Percentiles rank a stretch among this genome's conserved stretches.
Evolutionary conservation across 768 basidiomycete species (phyloP).

Genomic region (Candolleomyces eurysporus): DNA sequence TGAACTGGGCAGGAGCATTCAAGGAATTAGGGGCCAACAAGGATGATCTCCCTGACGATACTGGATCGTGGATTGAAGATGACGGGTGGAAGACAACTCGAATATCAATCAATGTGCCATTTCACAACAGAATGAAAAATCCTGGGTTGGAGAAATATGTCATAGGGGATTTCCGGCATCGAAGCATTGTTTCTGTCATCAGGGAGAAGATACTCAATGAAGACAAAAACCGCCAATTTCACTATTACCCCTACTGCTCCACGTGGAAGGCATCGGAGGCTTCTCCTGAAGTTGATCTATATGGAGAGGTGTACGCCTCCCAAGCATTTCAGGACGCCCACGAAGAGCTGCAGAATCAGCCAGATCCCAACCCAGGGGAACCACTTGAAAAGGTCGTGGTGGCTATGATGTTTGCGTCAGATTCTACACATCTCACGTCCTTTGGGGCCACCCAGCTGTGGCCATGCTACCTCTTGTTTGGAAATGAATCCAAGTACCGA

Average conservation of each 20-base stretch:
- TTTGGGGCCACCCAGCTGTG: slow-evolving; percentile 16
- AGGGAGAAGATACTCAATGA: not conserved
- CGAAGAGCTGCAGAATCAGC: not conserved
- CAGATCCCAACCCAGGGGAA: too few relatives aligned
- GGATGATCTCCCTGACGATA: not conserved
- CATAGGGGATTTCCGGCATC: not conserved
- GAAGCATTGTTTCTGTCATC: not conserved
- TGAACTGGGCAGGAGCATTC: not conserved
- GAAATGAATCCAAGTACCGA: slow-evolving; percentile 18
- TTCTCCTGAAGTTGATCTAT: not conserved
- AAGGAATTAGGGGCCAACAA: not conserved
- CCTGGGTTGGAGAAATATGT: not conserved
- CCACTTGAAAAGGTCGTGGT: slow-evolving; percentile 12
- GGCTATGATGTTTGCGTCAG: slow-evolving; percentile 25
- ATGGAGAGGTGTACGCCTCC: not conserved
- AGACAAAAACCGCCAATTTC: not conserved
- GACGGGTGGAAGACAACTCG: not conserved
- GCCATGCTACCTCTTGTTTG: slow-evolving; percentile 18
- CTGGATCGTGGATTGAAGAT: not conserved
- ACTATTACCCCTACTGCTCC: not conserved
- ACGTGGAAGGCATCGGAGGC: not conserved
- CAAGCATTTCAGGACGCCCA: slow-evolving; percentile 9
- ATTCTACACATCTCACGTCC: slow-evolving; percentile 14
- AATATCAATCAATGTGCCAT: not conserved
- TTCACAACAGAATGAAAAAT: not conserved